Percentiles rank a stretch among this genome's conserved stretches.
Conservation (phyloP, 2,329 filamentous ascomycete species). For the Rhynchosporium graminicola region DNA sequence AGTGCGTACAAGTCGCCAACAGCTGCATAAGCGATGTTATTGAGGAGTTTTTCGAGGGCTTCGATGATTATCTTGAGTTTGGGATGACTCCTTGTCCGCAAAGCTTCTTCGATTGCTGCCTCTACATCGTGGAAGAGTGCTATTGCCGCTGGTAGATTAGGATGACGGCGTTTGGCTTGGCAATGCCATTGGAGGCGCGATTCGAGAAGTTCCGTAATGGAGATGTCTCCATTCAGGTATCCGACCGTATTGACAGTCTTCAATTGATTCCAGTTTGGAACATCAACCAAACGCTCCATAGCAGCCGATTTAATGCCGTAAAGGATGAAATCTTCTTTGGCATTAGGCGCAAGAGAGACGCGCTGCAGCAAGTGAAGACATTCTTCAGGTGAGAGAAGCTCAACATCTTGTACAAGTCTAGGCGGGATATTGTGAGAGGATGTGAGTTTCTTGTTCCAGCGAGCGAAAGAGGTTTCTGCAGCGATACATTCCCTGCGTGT, state of each 20-base stretch:
- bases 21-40: conserved; percentile 42
- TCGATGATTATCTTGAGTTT: conserved; percentile 19
- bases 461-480: conserved; percentile 43
- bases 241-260: conserved; percentile 43
- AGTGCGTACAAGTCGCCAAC: conserved; percentile 57
- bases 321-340: conserved; percentile 35
- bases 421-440: conserved; percentile 34
- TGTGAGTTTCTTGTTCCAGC: conserved; percentile 41
- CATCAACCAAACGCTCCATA: conserved; percentile 42
- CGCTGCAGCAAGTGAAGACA: conserved; percentile 44
- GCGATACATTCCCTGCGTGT: conserved; percentile 45
- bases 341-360: conserved; percentile 17
- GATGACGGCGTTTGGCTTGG: conserved; percentile 42
- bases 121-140: conserved; percentile 45
- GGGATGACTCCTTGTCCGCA: conserved; percentile 20
- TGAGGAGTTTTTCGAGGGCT: conserved; percentile 17
- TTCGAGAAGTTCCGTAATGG: conserved; percentile 41
- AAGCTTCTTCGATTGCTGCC: conserved; percentile 13
- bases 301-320: conserved; percentile 41
- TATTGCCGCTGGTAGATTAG: conserved; percentile 40
- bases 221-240: conserved; percentile 44
- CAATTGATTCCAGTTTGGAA: conserved; percentile 44
- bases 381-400: conserved; percentile 45
- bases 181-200: conserved; percentile 46
- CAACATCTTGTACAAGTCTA: conserved; percentile 46